These are phyloP conservation scores for Austropuccinia psidii DNA, from an alignment of 1,284 basidiomycete genomes.

Conservation along the genomic window DNA sequence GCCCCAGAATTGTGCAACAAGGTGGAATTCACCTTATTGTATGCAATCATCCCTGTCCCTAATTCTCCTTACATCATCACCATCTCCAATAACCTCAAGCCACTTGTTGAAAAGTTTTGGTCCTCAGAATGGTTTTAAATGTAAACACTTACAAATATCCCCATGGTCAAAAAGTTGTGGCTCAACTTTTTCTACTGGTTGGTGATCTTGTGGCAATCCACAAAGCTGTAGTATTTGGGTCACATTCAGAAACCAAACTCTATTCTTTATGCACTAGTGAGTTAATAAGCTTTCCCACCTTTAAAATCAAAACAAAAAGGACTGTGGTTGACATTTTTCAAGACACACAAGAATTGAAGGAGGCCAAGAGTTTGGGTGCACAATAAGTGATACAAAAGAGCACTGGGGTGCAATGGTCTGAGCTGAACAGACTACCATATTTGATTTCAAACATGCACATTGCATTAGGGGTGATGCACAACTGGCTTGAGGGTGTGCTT, in stretches of 20 bases:
- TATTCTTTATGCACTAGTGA: neutral
- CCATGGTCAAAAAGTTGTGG: neutral
- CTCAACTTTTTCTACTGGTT: neutral
- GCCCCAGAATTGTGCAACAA: no score
- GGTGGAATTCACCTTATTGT: no score
- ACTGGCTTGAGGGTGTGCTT: neutral
- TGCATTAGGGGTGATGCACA: constrained; percentile 7
- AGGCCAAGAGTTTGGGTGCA: no score
- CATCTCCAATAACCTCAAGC: no score
- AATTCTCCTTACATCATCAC: no score
- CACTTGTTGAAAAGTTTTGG: no score
- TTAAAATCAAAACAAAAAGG: no score
- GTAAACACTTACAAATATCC: neutral
- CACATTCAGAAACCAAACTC: neutral
- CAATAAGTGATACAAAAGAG: neutral
- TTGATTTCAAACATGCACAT: neutral
- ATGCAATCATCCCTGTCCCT: no score
- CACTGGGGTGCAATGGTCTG: neutral
- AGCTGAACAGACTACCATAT: neutral
- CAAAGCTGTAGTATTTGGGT: neutral
- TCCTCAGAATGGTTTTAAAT: neutral
- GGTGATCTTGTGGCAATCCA: neutral
- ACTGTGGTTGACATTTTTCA: neutral
- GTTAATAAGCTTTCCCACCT: neutral
- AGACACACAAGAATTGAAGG: neutral